phyloP scores from a whole-genome alignment of 2,329 filamentous ascomycete species.

The Diaporthe citrichinensis region DNA sequence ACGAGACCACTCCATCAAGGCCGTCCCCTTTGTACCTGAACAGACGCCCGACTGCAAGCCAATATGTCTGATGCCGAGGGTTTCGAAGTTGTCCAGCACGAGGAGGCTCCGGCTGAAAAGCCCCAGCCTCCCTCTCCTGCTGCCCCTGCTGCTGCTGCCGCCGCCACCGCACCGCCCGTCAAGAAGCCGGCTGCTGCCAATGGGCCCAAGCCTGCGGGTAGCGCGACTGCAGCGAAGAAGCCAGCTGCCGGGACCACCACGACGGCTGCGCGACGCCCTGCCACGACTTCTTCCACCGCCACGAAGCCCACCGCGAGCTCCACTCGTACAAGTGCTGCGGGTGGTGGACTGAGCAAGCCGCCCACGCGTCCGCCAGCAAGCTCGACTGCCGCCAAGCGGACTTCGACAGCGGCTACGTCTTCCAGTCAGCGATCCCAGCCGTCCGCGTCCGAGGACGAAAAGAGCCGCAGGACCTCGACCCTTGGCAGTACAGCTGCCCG shows the following conservation, averaged over 20 bases:
- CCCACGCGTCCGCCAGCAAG: conserved; percentile 49
- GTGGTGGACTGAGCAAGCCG: conserved; percentile 49
- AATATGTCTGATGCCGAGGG: conserved; percentile 53
- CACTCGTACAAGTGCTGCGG: conserved; percentile 47
- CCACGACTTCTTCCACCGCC: conserved; percentile 44
- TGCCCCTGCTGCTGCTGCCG: neutral
- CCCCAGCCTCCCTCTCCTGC: conserved; percentile 26
- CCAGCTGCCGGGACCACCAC: conserved; percentile 44
- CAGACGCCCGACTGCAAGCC: conserved; percentile 1
- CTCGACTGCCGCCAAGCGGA: conserved; percentile 48
- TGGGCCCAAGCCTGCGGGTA: conserved; percentile 42
- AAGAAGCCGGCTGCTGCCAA: conserved; percentile 39
- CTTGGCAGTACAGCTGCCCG: conserved; percentile 46
- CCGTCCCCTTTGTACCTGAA: conserved; percentile 4
- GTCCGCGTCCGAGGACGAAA: conserved; percentile 55
- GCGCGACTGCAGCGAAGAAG: conserved; percentile 43
- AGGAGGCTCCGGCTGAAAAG: conserved; percentile 43
- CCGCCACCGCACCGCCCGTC: conserved; percentile 14
- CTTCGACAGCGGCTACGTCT: conserved; percentile 50
- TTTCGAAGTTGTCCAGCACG: conserved; percentile 49
- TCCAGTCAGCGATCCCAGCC: conserved; percentile 50
- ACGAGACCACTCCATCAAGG: neutral
- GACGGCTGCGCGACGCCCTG: conserved; percentile 46
- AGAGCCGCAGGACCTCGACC: conserved; percentile 48
- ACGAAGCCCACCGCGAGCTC: conserved; percentile 51